These are phyloP conservation scores for Mortierella hygrophila DNA, from an alignment of 192 early-diverging fungal genomes.

Conservation along the genomic window DNA sequence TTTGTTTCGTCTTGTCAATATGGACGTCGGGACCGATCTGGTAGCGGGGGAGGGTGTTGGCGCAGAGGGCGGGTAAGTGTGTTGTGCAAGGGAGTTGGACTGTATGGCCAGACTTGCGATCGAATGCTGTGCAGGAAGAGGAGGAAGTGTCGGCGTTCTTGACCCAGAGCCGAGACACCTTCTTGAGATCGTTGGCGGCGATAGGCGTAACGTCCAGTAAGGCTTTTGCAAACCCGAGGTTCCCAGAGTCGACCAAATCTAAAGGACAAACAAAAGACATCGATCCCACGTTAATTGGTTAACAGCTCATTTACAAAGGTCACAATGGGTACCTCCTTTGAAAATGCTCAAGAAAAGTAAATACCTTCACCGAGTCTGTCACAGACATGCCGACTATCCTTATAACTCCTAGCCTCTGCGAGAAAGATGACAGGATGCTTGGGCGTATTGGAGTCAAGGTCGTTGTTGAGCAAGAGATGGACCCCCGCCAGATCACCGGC, in stretches of 20 bases:
- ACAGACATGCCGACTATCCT: constrained; percentile 13
- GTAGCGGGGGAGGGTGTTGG: constrained; percentile 9
- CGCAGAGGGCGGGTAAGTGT: constrained; percentile 17
- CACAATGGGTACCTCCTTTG: too few relatives aligned
- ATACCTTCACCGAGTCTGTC: constrained; percentile 25
- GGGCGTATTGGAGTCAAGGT: constrained; percentile 30
- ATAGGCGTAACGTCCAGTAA: constrained; percentile 17
- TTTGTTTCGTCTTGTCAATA: constrained; percentile 20
- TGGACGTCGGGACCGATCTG: not conserved
- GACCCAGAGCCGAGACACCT: constrained; percentile 7
- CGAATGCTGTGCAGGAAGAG: constrained; percentile 7
- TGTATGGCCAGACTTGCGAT: constrained; percentile 2
- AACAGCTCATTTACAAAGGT: not conserved
- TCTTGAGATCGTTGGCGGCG: constrained; percentile 11
- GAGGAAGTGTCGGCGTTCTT: not conserved
- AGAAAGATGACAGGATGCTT: constrained; percentile 35
- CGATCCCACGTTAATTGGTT: not conserved
- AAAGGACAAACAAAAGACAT: not conserved
- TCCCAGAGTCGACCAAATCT: not conserved
- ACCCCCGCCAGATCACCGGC: constrained; percentile 22
- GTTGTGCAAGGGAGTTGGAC: not conserved
- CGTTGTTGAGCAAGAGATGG: constrained; percentile 43
- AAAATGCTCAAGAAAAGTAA: not conserved
- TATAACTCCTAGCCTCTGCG: constrained; percentile 16
- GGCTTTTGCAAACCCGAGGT: not conserved